phyloP scores from a whole-genome alignment of 192 early-diverging fungal genomes.

The Allomyces macrogynus region DNA sequence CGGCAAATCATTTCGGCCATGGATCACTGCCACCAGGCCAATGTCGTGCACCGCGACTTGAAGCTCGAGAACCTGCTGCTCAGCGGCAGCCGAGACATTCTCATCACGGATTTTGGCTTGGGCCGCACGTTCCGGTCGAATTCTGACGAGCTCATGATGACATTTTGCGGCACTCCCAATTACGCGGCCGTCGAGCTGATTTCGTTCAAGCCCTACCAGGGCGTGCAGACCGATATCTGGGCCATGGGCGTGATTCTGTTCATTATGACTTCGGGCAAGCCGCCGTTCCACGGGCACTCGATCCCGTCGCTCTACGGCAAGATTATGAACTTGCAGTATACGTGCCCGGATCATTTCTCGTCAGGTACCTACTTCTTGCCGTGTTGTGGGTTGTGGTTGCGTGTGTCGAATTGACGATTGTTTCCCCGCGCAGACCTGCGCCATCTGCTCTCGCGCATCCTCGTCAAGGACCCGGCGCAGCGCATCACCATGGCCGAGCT shows the following conservation, averaged over 20 bases:
- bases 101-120: slow-evolving; percentile 41
- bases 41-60: slow-evolving; percentile 27
- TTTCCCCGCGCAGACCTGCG: slow-evolving; percentile 15
- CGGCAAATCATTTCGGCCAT: slow-evolving; percentile 37
- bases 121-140: slow-evolving; percentile 25
- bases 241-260: slow-evolving; percentile 45
- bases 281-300: slow-evolving; percentile 30
- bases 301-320: slow-evolving; percentile 31
- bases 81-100: slow-evolving; percentile 20
- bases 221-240: slow-evolving; percentile 43
- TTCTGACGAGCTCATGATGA: slow-evolving; percentile 30
- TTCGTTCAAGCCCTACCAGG: slow-evolving; percentile 35
- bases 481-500: slow-evolving; percentile 30
- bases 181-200: slow-evolving; percentile 43
- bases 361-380: slow-evolving; percentile 7
- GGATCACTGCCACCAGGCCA: slow-evolving; percentile 39
- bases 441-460: slow-evolving; percentile 23
- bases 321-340: slow-evolving; percentile 37
- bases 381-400: not conserved
- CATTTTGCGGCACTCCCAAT: slow-evolving; percentile 44
- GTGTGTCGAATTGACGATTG: too few species aligned
- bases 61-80: slow-evolving; percentile 34
- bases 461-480: slow-evolving; percentile 29
- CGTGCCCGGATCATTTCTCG: slow-evolving; percentile 35
- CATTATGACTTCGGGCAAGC: slow-evolving; percentile 34